Percentiles rank a stretch among this genome's conserved stretches.
Conservation (phyloP, 345 rosid species). For the Anastatica hierochuntica region DNA sequence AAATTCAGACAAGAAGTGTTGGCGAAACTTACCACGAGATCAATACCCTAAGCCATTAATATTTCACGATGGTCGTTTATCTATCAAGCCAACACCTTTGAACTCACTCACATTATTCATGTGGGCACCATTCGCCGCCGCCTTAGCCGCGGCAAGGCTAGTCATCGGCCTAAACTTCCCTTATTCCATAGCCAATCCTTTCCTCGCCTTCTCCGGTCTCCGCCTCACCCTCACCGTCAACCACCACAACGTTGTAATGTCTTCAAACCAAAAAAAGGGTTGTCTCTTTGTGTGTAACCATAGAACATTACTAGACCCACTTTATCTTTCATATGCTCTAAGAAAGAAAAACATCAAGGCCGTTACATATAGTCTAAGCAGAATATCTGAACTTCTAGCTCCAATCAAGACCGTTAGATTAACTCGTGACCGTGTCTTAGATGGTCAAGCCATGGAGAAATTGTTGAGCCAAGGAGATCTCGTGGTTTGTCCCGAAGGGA, state of each 20-base stretch:
- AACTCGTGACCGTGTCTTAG: slow-evolving; percentile 34
- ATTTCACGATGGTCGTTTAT: slow-evolving; percentile 78
- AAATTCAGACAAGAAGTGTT: slow-evolving; percentile 43
- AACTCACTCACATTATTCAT: slow-evolving; percentile 45
- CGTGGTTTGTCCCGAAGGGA: slow-evolving; percentile 55
- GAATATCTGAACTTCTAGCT: slow-evolving; percentile 31
- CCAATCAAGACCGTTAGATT: slow-evolving; percentile 36
- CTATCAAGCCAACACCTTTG: slow-evolving; percentile 41
- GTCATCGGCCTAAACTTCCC: slow-evolving; percentile 33
- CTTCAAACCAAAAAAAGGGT: slow-evolving; percentile 5
- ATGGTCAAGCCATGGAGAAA: slow-evolving; percentile 26
- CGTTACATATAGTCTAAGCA: slow-evolving; percentile 47
- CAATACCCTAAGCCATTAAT: slow-evolving; percentile 52
- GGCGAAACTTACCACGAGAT: slow-evolving; percentile 41
- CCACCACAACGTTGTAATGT: neutral
- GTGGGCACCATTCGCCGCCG: slow-evolving; percentile 50
- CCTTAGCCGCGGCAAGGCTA: slow-evolving; percentile 20
- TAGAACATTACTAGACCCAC: slow-evolving; percentile 48
- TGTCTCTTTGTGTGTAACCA: slow-evolving; percentile 48
- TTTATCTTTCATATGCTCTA: slow-evolving; percentile 18
- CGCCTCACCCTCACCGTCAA: slow-evolving; percentile 20
- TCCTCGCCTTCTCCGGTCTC: slow-evolving; percentile 44
- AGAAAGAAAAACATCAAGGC: slow-evolving; percentile 35
- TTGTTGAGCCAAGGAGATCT: slow-evolving; percentile 32
- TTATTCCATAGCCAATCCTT: slow-evolving; percentile 34